These are phyloP conservation scores for Glebionis coronaria DNA, from an alignment of 129 eudicot species.

Conservation along the genomic window DNA sequence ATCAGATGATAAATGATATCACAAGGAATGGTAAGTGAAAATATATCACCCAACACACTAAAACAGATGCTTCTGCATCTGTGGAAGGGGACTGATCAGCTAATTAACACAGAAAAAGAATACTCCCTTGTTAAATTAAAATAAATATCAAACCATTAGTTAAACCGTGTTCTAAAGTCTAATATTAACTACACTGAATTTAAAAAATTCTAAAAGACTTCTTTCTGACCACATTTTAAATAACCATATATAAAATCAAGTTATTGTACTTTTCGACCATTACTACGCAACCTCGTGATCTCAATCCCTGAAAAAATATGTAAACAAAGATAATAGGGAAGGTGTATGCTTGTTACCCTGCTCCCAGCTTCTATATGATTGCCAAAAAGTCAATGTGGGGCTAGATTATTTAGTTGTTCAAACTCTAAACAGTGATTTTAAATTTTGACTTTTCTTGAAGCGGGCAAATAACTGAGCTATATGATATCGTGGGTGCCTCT, in stretches of 20 bases:
- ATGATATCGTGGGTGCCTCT: not conserved
- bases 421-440: not conserved
- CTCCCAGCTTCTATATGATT: not conserved
- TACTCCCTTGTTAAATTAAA: not conserved
- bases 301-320: no score
- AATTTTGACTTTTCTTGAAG: not conserved
- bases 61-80: constrained; percentile 5
- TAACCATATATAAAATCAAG: no score
- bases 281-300: no score
- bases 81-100: not conserved
- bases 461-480: no score
- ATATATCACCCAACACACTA: not conserved
- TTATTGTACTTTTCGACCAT: no score
- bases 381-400: not conserved
- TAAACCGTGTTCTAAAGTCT: no score
- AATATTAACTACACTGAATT: not conserved
- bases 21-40: not conserved
- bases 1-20: not conserved
- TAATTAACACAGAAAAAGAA: constrained; percentile 8
- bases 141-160: not conserved
- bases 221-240: not conserved
- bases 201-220: not conserved
- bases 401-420: not conserved
- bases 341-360: no score
- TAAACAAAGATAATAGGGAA: no score